phyloP scores from a whole-genome alignment of 2,329 filamentous ascomycete species.

The Aspergillus quadrilineatus region DNA sequence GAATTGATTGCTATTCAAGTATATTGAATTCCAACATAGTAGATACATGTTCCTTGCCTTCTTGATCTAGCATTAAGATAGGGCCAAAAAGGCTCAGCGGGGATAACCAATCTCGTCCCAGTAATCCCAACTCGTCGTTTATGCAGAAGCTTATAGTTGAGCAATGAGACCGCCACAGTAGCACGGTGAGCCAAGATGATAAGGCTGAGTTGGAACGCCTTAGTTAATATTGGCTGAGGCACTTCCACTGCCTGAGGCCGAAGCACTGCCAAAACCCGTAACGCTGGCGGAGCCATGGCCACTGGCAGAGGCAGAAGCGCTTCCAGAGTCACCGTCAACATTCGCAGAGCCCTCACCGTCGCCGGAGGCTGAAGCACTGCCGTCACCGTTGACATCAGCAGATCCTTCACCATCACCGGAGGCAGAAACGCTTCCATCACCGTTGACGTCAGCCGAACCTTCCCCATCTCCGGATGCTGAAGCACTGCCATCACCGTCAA shows the following conservation, averaged over 20 bases:
- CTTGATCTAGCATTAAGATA: no score
- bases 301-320: background rate
- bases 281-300: background rate
- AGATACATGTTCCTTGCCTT: no score
- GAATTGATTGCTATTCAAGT: no score
- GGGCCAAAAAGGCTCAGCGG: no score
- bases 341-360: background rate
- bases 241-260: background rate
- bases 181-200: background rate
- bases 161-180: no score
- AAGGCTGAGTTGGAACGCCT: background rate
- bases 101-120: no score
- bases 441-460: background rate
- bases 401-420: background rate
- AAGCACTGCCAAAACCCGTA: background rate
- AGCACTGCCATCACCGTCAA: background rate
- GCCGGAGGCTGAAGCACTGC: background rate
- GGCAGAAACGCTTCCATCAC: background rate
- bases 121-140: no score
- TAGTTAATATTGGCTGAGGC: background rate
- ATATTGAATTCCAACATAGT: no score
- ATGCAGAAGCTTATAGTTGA: no score
- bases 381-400: background rate
- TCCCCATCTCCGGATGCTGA: background rate
- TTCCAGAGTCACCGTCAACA: background rate